Evolutionary conservation across 352 stramenopile genomes (phyloP).

Genomic region (Phytophthora boehmeriae): DNA sequence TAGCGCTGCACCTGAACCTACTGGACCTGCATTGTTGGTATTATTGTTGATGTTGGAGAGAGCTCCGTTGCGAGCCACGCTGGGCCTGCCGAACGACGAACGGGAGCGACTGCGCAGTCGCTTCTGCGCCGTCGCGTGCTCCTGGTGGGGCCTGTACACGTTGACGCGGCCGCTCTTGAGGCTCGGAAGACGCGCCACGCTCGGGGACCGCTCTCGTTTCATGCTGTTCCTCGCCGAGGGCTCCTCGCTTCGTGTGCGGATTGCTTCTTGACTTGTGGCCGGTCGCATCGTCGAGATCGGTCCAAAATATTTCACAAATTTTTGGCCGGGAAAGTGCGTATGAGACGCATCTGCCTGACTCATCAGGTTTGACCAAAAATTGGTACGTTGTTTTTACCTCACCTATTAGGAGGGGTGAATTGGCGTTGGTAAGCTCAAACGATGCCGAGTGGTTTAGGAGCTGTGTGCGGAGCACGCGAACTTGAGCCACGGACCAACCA

Average conservation of each 20-base stretch:
- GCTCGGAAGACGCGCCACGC: constrained; percentile 28
- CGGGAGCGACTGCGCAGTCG: constrained; percentile 35
- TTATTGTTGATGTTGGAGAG: constrained; percentile 4
- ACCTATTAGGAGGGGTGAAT: no score
- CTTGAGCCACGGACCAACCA: no score
- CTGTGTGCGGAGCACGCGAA: no score
- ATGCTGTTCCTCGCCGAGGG: constrained; percentile 21
- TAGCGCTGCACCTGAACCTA: not conserved
- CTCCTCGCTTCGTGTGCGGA: not conserved
- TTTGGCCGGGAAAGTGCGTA: no score
- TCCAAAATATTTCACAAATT: no score
- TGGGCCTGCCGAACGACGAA: constrained; percentile 22
- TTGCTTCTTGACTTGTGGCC: constrained; percentile 2
- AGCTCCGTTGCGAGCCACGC: not conserved
- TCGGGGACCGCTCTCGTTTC: constrained; percentile 54
- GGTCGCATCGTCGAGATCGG: not conserved
- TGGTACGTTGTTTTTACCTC: no score
- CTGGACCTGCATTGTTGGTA: constrained; percentile 7
- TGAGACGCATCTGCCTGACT: no score
- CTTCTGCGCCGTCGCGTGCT: constrained; percentile 47
- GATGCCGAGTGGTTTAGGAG: no score
- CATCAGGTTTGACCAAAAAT: no score
- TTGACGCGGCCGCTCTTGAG: constrained; percentile 26
- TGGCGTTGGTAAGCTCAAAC: no score
- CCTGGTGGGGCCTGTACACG: constrained; percentile 34